A percentile compares a stretch with the other conserved stretches of the same genome.
Conservation (phyloP, 345 rosid genomes). For the Heritiera fomes region DNA sequence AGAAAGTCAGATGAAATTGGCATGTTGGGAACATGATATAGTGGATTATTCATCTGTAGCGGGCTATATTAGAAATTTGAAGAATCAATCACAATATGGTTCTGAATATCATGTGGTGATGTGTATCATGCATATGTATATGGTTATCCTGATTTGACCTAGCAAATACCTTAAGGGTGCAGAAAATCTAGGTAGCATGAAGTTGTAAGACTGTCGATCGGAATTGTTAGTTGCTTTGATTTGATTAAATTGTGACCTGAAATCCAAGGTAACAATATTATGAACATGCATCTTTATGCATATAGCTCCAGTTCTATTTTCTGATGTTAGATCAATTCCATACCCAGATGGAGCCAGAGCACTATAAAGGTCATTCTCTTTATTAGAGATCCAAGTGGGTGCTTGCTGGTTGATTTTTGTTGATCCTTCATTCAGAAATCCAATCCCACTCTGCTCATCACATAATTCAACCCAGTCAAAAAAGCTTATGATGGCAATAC, state of each 20-base stretch:
- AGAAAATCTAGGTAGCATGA: not conserved
- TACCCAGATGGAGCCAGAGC: constrained; percentile 28
- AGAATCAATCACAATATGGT: not conserved
- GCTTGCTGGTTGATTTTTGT: constrained; percentile 7
- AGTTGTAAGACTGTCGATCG: not conserved
- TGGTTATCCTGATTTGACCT: not conserved
- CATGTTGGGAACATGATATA: not conserved
- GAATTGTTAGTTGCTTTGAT: not conserved
- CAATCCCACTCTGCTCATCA: constrained; percentile 18
- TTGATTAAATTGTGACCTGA: constrained; percentile 15
- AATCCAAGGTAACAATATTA: not conserved
- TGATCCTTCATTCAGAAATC: constrained; percentile 10
- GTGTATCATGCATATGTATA: not conserved
- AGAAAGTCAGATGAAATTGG: constrained; percentile 2
- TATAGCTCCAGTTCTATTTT: not conserved
- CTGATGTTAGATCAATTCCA: not conserved
- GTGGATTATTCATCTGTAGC: not conserved
- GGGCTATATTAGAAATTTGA: not conserved
- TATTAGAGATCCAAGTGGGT: constrained; percentile 11
- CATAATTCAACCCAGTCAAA: not conserved
- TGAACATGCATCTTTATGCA: not conserved
- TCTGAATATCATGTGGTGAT: not conserved
- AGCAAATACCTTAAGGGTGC: constrained; percentile 6
- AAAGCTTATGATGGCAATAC: not conserved
- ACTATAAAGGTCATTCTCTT: constrained; percentile 11